Percentiles rank a stretch among this genome's conserved stretches.
These are phyloP conservation scores for Solanum peruvianum DNA, from an alignment of 257 asterid genomes.

Conservation along the genomic window DNA sequence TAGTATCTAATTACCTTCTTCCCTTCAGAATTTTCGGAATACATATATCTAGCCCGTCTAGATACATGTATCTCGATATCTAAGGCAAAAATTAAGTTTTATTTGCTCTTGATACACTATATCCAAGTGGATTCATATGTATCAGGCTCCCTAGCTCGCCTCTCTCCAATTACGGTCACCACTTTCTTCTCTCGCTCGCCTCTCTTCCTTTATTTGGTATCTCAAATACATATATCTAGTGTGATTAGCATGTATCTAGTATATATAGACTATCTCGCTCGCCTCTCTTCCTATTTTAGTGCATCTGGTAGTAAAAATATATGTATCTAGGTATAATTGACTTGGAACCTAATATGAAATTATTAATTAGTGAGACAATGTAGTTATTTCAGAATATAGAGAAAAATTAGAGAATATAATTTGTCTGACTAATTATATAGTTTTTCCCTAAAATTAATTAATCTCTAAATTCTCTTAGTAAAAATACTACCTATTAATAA, in stretches of 20 bases:
- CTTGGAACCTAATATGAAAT: too few species aligned
- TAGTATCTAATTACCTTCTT: not conserved
- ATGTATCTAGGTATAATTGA: too few species aligned
- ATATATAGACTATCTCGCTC: not conserved
- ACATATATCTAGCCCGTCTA: not conserved
- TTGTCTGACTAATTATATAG: not conserved
- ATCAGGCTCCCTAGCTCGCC: not conserved
- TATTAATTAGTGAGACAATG: too few species aligned
- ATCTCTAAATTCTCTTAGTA: not conserved
- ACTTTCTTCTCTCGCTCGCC: not conserved
- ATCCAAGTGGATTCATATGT: too few species aligned
- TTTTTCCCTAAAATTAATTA: not conserved
- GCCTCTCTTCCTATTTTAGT: not conserved
- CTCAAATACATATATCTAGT: too few species aligned
- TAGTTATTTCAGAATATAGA: too few species aligned
- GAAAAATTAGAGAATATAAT: too few species aligned
- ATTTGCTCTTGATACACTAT: too few species aligned
- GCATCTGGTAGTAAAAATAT: not conserved
- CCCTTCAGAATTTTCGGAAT: too few species aligned
- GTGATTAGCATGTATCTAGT: fast-evolving
- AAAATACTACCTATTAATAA: not conserved
- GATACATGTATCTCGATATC: not conserved
- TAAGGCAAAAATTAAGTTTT: too few species aligned
- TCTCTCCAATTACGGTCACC: too few species aligned
- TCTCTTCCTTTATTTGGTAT: too few species aligned